Evolutionary conservation across 805 yeast species (phyloP).

Genomic region (Tetrapisispora arboricola): DNA sequence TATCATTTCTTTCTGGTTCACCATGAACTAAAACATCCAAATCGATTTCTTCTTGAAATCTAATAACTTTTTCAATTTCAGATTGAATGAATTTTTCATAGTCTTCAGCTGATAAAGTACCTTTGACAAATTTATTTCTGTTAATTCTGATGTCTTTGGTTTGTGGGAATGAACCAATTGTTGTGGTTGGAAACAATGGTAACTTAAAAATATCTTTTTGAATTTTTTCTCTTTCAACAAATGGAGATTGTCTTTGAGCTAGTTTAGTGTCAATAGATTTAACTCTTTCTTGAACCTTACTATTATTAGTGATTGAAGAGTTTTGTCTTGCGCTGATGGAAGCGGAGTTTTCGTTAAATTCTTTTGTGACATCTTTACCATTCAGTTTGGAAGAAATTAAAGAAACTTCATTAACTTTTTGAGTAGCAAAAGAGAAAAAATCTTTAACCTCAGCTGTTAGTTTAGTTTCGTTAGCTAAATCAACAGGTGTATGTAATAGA

Average conservation of each 20-base stretch:
- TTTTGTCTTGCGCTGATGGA: slow-evolving; percentile 77
- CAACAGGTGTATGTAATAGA: slow-evolving; percentile 96
- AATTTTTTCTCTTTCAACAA: slow-evolving; percentile 76
- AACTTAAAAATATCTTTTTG: slow-evolving; percentile 83
- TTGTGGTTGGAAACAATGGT: slow-evolving; percentile 99
- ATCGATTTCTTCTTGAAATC: slow-evolving; percentile 99
- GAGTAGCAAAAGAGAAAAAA: slow-evolving; percentile 98
- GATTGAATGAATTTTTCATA: slow-evolving; percentile 93
- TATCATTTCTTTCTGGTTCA: slow-evolving; percentile 99
- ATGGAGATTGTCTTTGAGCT: slow-evolving; percentile 78
- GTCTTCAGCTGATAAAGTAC: slow-evolving; percentile 88
- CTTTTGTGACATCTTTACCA: slow-evolving; percentile 58
- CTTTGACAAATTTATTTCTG: slow-evolving; percentile 98
- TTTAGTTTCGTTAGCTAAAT: slow-evolving; percentile 84
- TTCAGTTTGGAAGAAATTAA: slow-evolving; percentile 78
- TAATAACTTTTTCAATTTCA: slow-evolving; percentile 91
- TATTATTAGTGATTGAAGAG: slow-evolving; percentile 85
- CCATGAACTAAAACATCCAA: slow-evolving; percentile 98
- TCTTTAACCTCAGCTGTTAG: slow-evolving; percentile 85
- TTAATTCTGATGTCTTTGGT: slow-evolving; percentile 97
- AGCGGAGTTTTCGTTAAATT: slow-evolving; percentile 75
- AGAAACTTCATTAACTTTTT: slow-evolving; percentile 88
- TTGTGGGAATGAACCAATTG: slow-evolving; percentile 99
- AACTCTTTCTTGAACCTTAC: slow-evolving; percentile 81
- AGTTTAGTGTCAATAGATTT: slow-evolving; percentile 62